Percentiles rank a stretch among this genome's conserved stretches.
phyloP scores from a whole-genome alignment of 306 rosid genomes.

The Citrullus amarus region DNA sequence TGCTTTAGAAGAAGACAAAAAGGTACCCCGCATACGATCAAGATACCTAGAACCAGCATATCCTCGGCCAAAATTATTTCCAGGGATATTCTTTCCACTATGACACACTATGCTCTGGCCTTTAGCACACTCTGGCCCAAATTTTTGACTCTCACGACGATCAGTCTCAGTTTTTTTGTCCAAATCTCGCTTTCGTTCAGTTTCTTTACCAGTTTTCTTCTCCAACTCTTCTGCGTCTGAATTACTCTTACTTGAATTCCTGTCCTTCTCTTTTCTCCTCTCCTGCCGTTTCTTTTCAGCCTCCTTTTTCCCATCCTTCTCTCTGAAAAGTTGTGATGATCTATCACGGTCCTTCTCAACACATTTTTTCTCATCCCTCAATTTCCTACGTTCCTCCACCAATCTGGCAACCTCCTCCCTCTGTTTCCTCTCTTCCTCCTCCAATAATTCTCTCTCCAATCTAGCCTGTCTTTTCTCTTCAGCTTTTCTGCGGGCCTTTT shows the following conservation, averaged over 20 bases:
- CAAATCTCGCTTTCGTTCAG: conserved; percentile 52
- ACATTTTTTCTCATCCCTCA: conserved; percentile 83
- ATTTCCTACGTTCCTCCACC: conserved; percentile 91
- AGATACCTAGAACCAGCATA: conserved; percentile 77
- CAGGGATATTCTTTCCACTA: conserved; percentile 32
- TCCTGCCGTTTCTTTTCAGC: conserved; percentile 83
- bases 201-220: conserved; percentile 71
- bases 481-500: conserved; percentile 95
- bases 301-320: conserved; percentile 63
- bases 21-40: conserved; percentile 85
- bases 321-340: conserved; percentile 37
- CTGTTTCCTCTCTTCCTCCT: conserved; percentile 97
- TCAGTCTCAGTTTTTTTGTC: conserved; percentile 62
- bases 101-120: conserved; percentile 36
- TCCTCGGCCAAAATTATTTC: conserved; percentile 40
- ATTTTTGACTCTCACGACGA: conserved; percentile 49
- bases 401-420: conserved; percentile 97
- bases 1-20: conserved; percentile 85
- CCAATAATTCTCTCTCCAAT: conserved; percentile 80
- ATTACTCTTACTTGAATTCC: conserved; percentile 87
- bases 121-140: conserved; percentile 44
- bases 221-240: conserved; percentile 92
- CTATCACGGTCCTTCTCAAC: conserved; percentile 60
- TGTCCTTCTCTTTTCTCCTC: conserved; percentile 78
- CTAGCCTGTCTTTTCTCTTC: conserved; percentile 98